Evolutionary conservation across 768 basidiomycete genomes (phyloP), one percentile per base, ranked within the genome.

Genomic region (Psilocybe sp.): DNA sequence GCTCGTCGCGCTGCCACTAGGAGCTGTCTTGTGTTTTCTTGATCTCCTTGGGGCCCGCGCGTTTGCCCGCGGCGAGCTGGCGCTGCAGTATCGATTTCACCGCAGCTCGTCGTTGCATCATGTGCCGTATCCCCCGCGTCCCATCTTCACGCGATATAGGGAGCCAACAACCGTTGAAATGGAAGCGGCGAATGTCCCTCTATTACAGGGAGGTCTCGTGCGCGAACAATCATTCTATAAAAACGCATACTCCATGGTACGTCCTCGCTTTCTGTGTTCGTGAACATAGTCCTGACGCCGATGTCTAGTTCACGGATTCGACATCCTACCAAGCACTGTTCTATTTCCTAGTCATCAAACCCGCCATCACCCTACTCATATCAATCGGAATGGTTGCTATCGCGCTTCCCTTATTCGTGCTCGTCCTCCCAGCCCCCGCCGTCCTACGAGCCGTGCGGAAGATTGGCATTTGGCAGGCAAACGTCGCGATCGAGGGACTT

Each of bases 331-430:
- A 88, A 69, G 85, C 90, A 0, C 75, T 92, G 3, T 92, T 92
- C 73, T 92, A 92, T 64, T 92, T 92, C 69, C 77, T 92, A 52
- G 87, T 92, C 44, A 83, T 92, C 72, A 92, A 92, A 64, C 88
- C 90, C 2, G 76, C 81, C 28, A 87, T 92, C 64, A 89, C 89
- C 1, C 66, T 92, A 20, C 69, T 86, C 14, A 69, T 91, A 33
- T 77, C 80, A 5, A 63, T 89, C 12, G 56, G 70, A 16, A 62
- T 89, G 44, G 35, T 88, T 13, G 66, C 79, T 12, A 52, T 88
- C 49, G 78, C 83, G 18, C 69, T 89, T 0, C 75, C 86, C 1
- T 68, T 78, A 14, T 67, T 88, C 10, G 64, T 77, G 23, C 71
- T 89, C 2, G 64, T 92, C 5, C 49, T 87, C 14, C 86, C 89